Evolutionary conservation across 108 stramenopile species (phyloP), one percentile per base, ranked within the genome.

Genomic region (Pseudonitzschia multistriata): DNA sequence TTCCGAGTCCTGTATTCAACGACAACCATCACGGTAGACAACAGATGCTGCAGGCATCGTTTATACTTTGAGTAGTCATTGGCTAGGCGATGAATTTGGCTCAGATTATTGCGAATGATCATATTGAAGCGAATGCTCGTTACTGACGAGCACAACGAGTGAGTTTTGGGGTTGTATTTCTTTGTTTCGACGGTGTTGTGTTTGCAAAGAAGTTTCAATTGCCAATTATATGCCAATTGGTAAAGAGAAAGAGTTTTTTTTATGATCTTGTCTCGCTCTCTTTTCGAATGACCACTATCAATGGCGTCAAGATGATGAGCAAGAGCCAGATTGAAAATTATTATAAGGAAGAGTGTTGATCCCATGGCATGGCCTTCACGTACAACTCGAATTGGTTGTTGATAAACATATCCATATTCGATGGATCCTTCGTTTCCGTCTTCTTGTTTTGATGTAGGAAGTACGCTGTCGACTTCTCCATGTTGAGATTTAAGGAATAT

Each of bases 41-140:
- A 53, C 39, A 80, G 28, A 34, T 74, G 42, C 39, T 74, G 59
- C 37, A 74, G 49, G 53, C 73, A 80, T 17, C 45, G 54, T 33
- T 67, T 33, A 24, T 59, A 60, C 47, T 70, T 71, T 8, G 33
- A 29, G 17, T 47, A 45, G 49, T 80, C 56, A n/a, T 69, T 52
- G 15, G 67, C 72, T 7, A 34, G 7, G 11, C 39, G 55, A 33
- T 80, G 69, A 30, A 80, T 74, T 19, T 74, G 62, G 17, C 72
- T 73, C 24, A 80, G 22, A 31, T 80, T 80, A 33, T 74, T 80
- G 56, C 33, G 34, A 34, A 80, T 53, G 19, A 73, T 67, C 73
- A 80, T 80, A 55, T 56, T 67, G 62, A 74, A 53, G 30, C 56
- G 45, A 24, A 74, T 29, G 31, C 57, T 59, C 19, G 22, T 52